Base-by-base conservation (phyloP, 1,139 yeast species). In the Saccharomyces hybrid region DNA sequence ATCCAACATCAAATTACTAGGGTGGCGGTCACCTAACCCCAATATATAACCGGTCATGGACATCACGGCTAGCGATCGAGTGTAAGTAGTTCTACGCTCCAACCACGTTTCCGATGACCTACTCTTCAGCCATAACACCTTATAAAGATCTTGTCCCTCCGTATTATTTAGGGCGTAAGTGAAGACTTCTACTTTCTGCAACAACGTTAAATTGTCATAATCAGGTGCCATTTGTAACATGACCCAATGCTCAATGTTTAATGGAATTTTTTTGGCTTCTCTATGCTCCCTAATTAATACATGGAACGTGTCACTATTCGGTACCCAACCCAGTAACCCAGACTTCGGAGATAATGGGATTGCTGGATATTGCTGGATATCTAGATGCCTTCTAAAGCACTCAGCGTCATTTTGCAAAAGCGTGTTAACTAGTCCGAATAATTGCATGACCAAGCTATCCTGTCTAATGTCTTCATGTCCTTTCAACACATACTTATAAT, bases 151-250 rank as follows among this genome's bases (percentile, higher is more conserved):
- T 71, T 93, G 97, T 1, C 99, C 99, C 62, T 96, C 78, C 0
- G 99, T 93, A 65, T 91, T 93, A 69, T 93, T 97, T 64, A 95
- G 74, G 0, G 99, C 97, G 65, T 93, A 90, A 0, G 97, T 89
- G 73, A 95, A 95, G 0, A 93, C 97, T 70, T 95, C 99, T 48
- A 95, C 95, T 71, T 93, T 93, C 65, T 95, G 96, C 57, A 95
- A 73, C 44, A 91, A 76, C 0, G 97, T 89, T 67, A 93, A 75
- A 59, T 83, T 86, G 63, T 95, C 99, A 70, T 89, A 95, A 69
- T 91, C 97, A 0, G 98, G 98, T 0, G 98, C 97, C 98, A 93
- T 91, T 69, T 93, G 98, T 44, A 90, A 73, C 96, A 93, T 91
- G 56, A 93, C 88, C 60, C 98, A 79, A 69, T 91, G 97, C 70